These are phyloP conservation scores for Clavulina sp. DNA, from an alignment of 768 basidiomycete species.

Conservation along the genomic window DNA sequence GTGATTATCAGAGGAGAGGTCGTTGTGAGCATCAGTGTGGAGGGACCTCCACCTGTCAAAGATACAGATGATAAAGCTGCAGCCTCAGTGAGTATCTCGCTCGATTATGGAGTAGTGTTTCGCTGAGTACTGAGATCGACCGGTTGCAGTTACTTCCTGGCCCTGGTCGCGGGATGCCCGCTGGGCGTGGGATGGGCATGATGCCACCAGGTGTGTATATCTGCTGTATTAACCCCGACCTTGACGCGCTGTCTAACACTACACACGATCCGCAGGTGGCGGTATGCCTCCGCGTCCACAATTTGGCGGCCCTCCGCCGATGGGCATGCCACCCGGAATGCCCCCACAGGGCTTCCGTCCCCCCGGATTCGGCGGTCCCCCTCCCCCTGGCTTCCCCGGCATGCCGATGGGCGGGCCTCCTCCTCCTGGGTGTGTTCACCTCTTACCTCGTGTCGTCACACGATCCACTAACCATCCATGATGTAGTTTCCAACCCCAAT, in stretches of 20 bases:
- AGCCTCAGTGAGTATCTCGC: not conserved
- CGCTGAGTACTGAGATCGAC: conserved; percentile 2
- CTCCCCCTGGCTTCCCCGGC: conserved; percentile 50
- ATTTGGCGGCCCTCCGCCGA: conserved; percentile 20
- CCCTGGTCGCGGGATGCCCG: conserved; percentile 89
- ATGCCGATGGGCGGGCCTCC: conserved; percentile 10
- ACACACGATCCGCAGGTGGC: conserved; percentile 1
- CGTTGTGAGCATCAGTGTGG: conserved; percentile 85
- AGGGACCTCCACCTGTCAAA: conserved; percentile 83
- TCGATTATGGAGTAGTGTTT: not conserved
- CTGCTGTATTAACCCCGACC: not conserved
- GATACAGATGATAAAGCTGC: conserved; percentile 61
- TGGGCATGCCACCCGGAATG: conserved; percentile 13
- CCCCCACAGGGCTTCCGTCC: conserved; percentile 22
- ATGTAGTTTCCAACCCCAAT: conserved; percentile 29
- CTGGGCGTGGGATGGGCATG: conserved; percentile 83
- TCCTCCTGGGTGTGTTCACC: conserved; percentile 68
- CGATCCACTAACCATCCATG: not conserved
- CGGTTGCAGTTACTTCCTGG: conserved; percentile 53
- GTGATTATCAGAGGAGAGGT: conserved; percentile 94
- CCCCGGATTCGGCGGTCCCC: conserved; percentile 39
- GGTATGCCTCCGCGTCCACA: conserved; percentile 21
- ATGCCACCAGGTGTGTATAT: conserved; percentile 22
- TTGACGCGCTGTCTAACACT: too few species aligned
- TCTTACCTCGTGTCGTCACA: conserved; percentile 3